Percentiles rank a stretch among this genome's conserved stretches.
Evolutionary conservation across 345 rosid species (phyloP).

Genomic region (Reutealis trisperma): DNA sequence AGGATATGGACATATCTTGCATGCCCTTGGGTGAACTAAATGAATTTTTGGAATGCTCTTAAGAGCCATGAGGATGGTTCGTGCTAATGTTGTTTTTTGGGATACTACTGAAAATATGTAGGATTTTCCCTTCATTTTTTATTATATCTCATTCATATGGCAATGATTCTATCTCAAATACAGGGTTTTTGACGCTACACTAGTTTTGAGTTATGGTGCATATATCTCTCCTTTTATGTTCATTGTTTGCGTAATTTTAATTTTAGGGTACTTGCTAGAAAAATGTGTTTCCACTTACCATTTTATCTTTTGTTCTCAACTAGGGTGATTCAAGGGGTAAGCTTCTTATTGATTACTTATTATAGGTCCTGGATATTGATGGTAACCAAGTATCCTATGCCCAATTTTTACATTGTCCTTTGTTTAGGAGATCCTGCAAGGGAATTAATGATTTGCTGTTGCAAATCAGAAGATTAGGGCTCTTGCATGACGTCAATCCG

Average conservation of each 20-base stretch:
- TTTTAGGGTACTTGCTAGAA: neutral
- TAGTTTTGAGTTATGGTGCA: neutral
- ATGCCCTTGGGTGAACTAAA: slow-evolving; percentile 1
- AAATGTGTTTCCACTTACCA: neutral
- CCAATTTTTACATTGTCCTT: neutral
- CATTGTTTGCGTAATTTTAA: neutral
- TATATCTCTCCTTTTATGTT: neutral
- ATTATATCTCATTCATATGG: neutral
- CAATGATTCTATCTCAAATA: neutral
- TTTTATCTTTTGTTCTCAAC: neutral
- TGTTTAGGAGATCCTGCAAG: no score
- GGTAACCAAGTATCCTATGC: neutral
- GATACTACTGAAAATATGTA: neutral
- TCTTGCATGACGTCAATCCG: neutral
- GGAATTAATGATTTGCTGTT: neutral
- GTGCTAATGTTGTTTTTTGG: neutral
- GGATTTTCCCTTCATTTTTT: neutral
- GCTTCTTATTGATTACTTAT: neutral
- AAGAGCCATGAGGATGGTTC: neutral
- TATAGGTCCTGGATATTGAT: neutral
- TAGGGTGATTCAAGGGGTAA: neutral
- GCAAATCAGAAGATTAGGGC: neutral
- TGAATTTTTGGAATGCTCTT: slow-evolving; percentile 4
- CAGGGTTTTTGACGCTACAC: neutral
- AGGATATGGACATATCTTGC: slow-evolving; percentile 1